Evolutionary conservation across 2,329 filamentous ascomycete genomes (phyloP).

Genomic region (Diaporthe helianthi): DNA sequence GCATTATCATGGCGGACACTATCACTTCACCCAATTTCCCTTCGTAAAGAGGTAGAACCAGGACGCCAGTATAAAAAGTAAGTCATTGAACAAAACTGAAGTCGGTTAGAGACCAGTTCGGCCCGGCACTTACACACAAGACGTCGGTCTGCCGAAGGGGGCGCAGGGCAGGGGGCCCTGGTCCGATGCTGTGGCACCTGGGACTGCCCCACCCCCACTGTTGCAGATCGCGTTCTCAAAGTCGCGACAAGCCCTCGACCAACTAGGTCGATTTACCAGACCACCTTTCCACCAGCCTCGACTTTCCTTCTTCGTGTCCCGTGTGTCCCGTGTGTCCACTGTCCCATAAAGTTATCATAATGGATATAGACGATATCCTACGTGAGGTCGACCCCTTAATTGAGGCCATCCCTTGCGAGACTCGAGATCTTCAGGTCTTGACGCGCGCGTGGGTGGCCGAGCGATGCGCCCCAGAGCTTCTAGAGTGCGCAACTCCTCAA

Average conservation of each 20-base stretch:
- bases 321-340: background rate
- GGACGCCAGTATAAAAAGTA: background rate
- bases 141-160: background rate
- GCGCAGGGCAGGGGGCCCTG: background rate
- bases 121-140: background rate
- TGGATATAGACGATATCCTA: conserved; percentile 85
- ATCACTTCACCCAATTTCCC: background rate
- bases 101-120: background rate
- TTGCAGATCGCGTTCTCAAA: conserved; percentile 16
- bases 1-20: background rate
- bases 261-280: background rate
- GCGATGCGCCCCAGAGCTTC: conserved; percentile 85
- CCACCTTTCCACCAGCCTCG: background rate
- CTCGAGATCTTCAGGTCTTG: conserved; percentile 82
- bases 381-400: conserved; percentile 71
- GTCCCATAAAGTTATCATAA: conserved; percentile 42
- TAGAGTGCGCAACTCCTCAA: conserved; percentile 65
- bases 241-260: background rate
- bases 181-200: background rate
- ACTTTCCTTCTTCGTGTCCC: background rate
- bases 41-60: no score
- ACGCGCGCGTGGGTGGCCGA: conserved; percentile 95
- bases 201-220: background rate
- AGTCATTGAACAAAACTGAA: background rate
- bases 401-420: conserved; percentile 62